phyloP scores from a whole-genome alignment of 176 grass and related monocot species.

The Musa itinerans region DNA sequence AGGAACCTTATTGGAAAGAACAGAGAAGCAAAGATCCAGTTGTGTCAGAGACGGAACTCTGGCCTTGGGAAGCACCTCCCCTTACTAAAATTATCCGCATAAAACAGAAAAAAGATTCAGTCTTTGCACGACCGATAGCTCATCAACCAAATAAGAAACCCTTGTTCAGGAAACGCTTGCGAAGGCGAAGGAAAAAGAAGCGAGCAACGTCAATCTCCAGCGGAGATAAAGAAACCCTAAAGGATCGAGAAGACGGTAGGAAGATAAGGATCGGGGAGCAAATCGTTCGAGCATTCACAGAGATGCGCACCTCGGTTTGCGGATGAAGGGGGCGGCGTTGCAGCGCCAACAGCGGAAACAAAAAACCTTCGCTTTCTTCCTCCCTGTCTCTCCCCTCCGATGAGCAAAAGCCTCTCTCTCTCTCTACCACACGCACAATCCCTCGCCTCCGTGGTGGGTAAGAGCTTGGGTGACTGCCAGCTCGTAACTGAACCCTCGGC shows the following conservation, averaged over 20 bases:
- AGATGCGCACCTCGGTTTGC: background rate
- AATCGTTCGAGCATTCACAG: background rate
- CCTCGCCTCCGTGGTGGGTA: too few relatives aligned
- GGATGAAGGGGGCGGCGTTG: background rate
- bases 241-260: background rate
- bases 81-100: background rate
- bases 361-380: background rate
- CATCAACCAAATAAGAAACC: background rate
- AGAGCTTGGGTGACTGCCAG: too few relatives aligned
- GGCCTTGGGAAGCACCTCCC: background rate
- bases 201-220: background rate
- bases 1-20: background rate
- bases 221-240: background rate
- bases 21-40: background rate
- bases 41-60: background rate
- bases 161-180: background rate
- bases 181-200: background rate
- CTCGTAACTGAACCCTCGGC: too few relatives aligned
- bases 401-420: too few relatives aligned
- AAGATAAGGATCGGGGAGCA: background rate
- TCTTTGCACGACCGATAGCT: background rate
- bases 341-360: background rate
- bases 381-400: background rate
- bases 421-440: too few relatives aligned
- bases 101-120: background rate